Evolutionary conservation across 768 basidiomycete genomes (phyloP), one percentile per base, ranked within the genome.

Genomic region (Podaxis rugospora): DNA sequence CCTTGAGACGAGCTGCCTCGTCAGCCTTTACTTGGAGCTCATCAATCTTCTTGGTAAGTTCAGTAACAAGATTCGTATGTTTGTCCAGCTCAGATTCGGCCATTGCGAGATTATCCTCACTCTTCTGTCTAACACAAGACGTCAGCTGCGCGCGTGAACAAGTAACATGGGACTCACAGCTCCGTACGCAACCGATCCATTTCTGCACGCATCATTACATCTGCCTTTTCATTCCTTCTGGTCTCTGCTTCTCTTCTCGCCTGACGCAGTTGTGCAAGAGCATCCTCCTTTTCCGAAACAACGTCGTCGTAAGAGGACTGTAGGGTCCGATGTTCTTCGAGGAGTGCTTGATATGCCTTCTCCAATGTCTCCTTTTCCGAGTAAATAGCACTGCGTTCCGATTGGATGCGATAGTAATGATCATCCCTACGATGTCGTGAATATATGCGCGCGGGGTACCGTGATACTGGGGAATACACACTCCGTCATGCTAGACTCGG

Each of bases 361-460:
- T 95, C 87, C 3, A 97, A 75, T 0, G 90, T 88, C 69, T 93
- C 90, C 72, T 96, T 96, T 76, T 95, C 93, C 3, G 84, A 80
- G 13, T 89, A 77, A 56, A 94, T 82, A 63, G 85, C 85, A 63
- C 86, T 90, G 60, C 86, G 82, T 68, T 91, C 93, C 4, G 83
- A 89, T 68, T 94, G 93, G 59, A 94, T 86, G 55, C 81, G 82
- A 71, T 94, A 93, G 70, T 92, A 95, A 66, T 93, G 92, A 70
- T 94, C 91, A 69, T 94, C 92, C 72, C 91, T 92, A 69, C 2
- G n/a, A 61, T 60, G 46, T 54, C 51, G 51, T 65, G 60, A 61
- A 64, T 40, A 55, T 46, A 50, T 59, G 23, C 53, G 37, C 4
- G 28, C 60, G 53, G 21, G 14, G 62, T 61, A 63, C 7, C 32